phyloP scores from a whole-genome alignment of 495 filamentous ascomycete genomes.

The Penicillium robsamsonii region DNA sequence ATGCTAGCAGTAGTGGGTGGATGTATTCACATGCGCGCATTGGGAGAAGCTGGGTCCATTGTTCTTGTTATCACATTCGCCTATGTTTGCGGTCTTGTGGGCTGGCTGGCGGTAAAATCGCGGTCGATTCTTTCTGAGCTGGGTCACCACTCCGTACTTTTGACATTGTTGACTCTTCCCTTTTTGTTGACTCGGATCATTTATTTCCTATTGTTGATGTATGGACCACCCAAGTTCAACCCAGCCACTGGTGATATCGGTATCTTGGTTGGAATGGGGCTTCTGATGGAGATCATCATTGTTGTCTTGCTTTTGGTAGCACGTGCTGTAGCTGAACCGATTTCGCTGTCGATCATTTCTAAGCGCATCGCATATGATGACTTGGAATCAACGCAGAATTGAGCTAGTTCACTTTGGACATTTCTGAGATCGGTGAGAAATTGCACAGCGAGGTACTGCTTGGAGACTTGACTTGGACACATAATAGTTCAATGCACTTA shows the following conservation, averaged over 20 bases:
- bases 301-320: slow-evolving; percentile 23
- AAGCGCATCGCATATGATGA: slow-evolving; percentile 5
- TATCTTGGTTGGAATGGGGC: slow-evolving; percentile 28
- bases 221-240: slow-evolving; percentile 27
- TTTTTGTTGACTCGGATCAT: slow-evolving; percentile 28
- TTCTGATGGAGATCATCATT: slow-evolving; percentile 35
- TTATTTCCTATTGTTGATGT: slow-evolving; percentile 28
- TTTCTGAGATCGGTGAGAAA: not conserved
- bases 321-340: slow-evolving; percentile 27
- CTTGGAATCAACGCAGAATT: slow-evolving; percentile 10
- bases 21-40: slow-evolving; percentile 19
- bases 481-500: not conserved
- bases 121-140: slow-evolving; percentile 22
- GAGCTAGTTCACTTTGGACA: not conserved
- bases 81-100: slow-evolving; percentile 27
- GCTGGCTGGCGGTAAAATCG: slow-evolving; percentile 25
- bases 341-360: slow-evolving; percentile 12
- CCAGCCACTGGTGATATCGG: slow-evolving; percentile 22
- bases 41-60: slow-evolving; percentile 25
- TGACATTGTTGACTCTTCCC: slow-evolving; percentile 24
- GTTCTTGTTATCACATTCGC: slow-evolving; percentile 28
- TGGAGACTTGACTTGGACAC: not conserved
- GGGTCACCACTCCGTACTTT: slow-evolving; percentile 24
- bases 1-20: slow-evolving; percentile 28
- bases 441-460: not conserved